These are phyloP conservation scores for Globisporangium radiosum DNA, from an alignment of 352 stramenopile species.

Conservation along the genomic window DNA sequence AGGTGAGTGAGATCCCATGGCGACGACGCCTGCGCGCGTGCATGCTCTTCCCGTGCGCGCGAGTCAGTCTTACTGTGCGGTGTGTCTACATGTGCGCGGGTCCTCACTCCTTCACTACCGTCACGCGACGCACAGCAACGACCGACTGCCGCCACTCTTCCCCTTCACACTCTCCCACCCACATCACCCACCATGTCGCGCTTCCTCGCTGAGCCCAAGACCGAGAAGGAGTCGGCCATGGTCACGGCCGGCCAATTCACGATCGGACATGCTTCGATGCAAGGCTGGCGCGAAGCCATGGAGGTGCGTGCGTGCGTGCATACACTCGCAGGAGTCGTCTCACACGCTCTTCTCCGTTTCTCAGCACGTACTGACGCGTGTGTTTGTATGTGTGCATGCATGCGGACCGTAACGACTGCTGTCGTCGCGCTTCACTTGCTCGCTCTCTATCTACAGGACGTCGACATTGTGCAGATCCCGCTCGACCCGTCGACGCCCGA, in stretches of 20 bases:
- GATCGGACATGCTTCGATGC: slow-evolving; percentile 74
- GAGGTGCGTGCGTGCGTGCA: slow-evolving; percentile 35
- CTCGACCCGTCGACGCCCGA: slow-evolving; percentile 51
- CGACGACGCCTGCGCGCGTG: neutral
- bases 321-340: neutral
- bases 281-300: slow-evolving; percentile 83
- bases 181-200: slow-evolving; percentile 46
- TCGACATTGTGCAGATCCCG: slow-evolving; percentile 65
- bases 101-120: neutral
- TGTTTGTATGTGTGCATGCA: neutral
- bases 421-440: neutral
- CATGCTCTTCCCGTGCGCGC: neutral
- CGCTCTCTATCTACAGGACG: slow-evolving; percentile 30
- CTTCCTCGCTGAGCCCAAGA: slow-evolving; percentile 80
- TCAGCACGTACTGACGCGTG: neutral
- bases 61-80: neutral
- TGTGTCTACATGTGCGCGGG: neutral
- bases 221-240: slow-evolving; percentile 53
- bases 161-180: neutral
- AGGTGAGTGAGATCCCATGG: neutral
- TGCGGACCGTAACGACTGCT: neutral
- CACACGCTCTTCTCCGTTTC: neutral
- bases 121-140: neutral
- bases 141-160: neutral
- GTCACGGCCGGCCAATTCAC: slow-evolving; percentile 35